Evolutionary conservation across 805 yeast species (phyloP), one percentile per base, ranked within the genome.

Genomic region (Hyphopichia homilentoma): DNA sequence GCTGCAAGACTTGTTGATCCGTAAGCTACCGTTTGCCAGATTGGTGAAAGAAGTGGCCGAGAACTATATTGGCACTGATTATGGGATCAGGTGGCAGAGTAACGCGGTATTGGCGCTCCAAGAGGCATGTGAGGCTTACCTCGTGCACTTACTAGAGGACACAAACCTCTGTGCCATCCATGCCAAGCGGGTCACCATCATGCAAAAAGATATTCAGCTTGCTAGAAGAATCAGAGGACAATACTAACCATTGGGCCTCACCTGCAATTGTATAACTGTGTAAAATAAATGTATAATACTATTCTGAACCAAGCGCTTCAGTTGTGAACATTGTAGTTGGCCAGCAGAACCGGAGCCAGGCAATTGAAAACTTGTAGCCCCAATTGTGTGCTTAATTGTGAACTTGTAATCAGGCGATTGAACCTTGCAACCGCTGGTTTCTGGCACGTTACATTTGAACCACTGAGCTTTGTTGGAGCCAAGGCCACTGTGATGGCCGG

Each of bases 151-250:
- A 23, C 61, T 84, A 31, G 93, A 84, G 48, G 93, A 84, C 51
- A 83, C 89, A 3, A 84, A 84, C 45, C 52, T 83, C 23, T 67
- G 86, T 54, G 93, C 93, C 9, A 59, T 84, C 23, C 93, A 84
- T 56, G 89, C 88, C 1, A 82, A 79, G 48, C 61, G 94, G 45
- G 87, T 84, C n/a, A 84, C 94, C 0, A 81, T 84, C 21, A 84
- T 83, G 90, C 84, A 81, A 48, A 82, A 80, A 54, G 94, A 84
- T 52, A 78, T 84, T 39, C 89, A 83, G 49, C 61, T 84, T 43
- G 93, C 93, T 3, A 70, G 93, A 61, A 67, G 90, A 55, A 75
- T 83, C 25, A 69, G 89, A 45, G 89, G 88, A 5, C 70, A 50
- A 29, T 16, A 16, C 7, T 26, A 26, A 17, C 16, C 6, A 3